Base-by-base conservation (phyloP, 345 rosid genomes). In the Trapa bicornis region DNA sequence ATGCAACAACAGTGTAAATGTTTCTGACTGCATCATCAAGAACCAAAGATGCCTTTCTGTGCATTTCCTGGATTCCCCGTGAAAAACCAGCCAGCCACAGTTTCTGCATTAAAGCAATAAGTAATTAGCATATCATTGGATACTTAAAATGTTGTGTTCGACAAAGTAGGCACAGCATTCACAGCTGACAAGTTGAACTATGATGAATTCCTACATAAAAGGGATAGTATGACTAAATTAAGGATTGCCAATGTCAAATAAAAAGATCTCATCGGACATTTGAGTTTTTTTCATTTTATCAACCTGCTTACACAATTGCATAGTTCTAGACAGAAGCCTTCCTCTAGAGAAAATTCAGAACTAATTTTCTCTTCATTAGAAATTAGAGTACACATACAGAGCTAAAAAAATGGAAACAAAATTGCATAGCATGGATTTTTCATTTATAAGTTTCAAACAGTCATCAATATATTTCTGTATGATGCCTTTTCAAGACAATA, bases 1-100 rank as follows among this genome's bases (percentile, higher is more conserved):
- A 95, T 66, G 99, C 96, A 63, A 95, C 99, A n/a, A 95, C 99
- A 2, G 99, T 94, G 74, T 94, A 94, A 65, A 95, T 95, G 78
- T 95, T 95, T 74, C 97, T 87, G 62, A 95, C 99, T 58, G 99
- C 96, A 82, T 95, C 99, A 80, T 95, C 99, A 47, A 95, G 99
- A 70, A 95, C 99, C 80, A 95, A 78, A 52, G 97, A 91, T 65
- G 99, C 99, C 83, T 95, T 95, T 75, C 96, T 73, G 74, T 95
- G 99, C 99, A 91, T 91, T 86, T 91, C 97, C 83, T 95, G 99
- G 78, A 95, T 95, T 64, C 99, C 99, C 81, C 86, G 84, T 36
- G 99, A 95, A 78, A 95, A 95, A 79, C 99, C 99, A 72, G 90
- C 96, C n/a, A 95, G 97, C 99, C 99, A 95, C 75, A 91, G 74